A percentile compares a stretch with the other conserved stretches of the same genome.
These are phyloP conservation scores for Entomortierella chlamydospora DNA, from an alignment of 192 early-diverging fungal genomes.

Conservation along the genomic window DNA sequence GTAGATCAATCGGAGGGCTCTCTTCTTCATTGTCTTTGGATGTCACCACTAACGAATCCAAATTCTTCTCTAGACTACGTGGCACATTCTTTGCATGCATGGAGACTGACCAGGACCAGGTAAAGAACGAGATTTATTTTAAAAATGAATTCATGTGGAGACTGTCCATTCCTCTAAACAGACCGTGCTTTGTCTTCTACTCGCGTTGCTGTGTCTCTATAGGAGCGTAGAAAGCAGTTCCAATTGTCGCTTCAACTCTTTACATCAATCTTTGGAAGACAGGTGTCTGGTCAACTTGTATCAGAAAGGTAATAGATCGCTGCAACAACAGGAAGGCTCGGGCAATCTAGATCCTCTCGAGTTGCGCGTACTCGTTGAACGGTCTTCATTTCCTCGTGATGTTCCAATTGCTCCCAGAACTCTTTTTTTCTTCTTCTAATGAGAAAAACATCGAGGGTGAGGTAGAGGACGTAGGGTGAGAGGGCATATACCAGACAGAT, in stretches of 20 bases:
- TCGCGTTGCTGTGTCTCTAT: background rate
- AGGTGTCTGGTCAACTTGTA: conserved; percentile 47
- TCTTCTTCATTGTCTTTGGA: background rate
- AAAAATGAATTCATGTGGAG: background rate
- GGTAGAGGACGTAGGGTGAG: background rate
- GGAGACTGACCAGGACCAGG: conserved; percentile 46
- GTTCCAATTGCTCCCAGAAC: conserved; percentile 15
- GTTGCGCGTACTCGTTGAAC: background rate
- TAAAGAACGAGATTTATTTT: background rate
- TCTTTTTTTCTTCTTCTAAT: background rate
- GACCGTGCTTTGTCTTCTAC: too few relatives aligned
- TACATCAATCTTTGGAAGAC: conserved; percentile 50
- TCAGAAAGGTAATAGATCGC: conserved; percentile 50
- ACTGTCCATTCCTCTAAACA: background rate
- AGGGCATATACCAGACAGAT: too few relatives aligned
- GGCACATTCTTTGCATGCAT: conserved; percentile 49
- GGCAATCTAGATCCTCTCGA: background rate
- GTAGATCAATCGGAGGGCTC: background rate
- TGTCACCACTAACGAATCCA: background rate
- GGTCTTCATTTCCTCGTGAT: background rate
- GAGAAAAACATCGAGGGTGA: background rate
- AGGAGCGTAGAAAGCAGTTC: conserved; percentile 30
- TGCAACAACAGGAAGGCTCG: background rate
- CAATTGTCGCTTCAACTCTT: conserved; percentile 40
- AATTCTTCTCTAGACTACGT: conserved; percentile 27